Evolutionary conservation across 495 filamentous ascomycete species (phyloP).

Genomic region (Annulohypoxylon stygium): DNA sequence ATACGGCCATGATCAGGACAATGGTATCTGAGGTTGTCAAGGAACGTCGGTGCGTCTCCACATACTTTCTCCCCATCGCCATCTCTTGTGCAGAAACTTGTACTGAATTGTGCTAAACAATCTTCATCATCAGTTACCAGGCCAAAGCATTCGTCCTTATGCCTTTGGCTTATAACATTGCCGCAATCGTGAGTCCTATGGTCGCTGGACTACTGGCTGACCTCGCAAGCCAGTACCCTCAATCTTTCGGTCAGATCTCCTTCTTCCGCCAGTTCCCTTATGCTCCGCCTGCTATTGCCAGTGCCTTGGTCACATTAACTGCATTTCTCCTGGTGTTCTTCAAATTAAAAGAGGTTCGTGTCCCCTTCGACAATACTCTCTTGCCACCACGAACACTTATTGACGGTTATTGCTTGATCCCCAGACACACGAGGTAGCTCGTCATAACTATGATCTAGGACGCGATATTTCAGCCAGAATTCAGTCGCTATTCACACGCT

Average conservation of each 20-base stretch:
- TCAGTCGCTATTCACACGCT: background rate
- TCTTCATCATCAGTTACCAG: background rate
- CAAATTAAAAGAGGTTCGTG: background rate
- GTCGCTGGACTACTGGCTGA: background rate
- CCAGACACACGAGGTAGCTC: background rate
- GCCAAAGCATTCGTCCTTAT: background rate
- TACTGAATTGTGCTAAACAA: background rate
- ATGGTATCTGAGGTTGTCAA: background rate
- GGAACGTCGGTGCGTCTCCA: background rate
- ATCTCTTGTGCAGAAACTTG: background rate
- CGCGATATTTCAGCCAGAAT: background rate
- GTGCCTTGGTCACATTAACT: background rate
- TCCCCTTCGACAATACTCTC: background rate
- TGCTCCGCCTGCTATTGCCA: background rate
- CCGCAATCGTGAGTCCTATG: background rate
- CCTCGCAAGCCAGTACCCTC: background rate
- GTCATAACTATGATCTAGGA: background rate
- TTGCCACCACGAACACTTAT: background rate
- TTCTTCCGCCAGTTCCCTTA: constrained; percentile 1
- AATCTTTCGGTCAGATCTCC: background rate
- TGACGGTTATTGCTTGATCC: background rate
- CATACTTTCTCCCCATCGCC: background rate
- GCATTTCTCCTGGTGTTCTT: background rate
- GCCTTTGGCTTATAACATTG: background rate
- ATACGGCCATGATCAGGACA: background rate